Percentiles rank a stretch among this genome's conserved stretches.
These are phyloP conservation scores for Gastrodia elata DNA, from an alignment of 106 monocot species.

Conservation along the genomic window DNA sequence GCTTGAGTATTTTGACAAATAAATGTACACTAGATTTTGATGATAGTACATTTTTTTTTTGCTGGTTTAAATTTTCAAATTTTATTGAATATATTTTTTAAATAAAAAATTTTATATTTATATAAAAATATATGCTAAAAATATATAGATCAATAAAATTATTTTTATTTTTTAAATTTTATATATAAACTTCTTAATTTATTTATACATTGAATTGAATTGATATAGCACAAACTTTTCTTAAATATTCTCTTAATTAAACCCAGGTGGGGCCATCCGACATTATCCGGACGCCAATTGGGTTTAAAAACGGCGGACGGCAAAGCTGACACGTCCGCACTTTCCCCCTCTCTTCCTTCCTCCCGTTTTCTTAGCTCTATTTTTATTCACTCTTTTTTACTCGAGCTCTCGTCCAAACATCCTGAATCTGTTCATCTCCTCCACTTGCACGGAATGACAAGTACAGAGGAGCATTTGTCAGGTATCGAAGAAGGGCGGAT, in stretches of 20 bases:
- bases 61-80: too few species aligned
- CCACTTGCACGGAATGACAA: conserved; percentile 1
- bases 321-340: conserved; percentile 4
- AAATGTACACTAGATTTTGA: too few species aligned
- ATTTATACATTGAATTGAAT: too few species aligned
- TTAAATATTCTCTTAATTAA: conserved; percentile 4
- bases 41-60: too few species aligned
- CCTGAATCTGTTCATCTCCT: not conserved
- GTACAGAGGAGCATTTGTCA: not conserved
- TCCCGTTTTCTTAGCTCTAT: conserved; percentile 2
- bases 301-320: not conserved
- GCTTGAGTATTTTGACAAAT: too few species aligned
- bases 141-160: too few species aligned
- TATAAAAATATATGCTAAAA: too few species aligned
- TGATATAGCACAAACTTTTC: too few species aligned
- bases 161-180: too few species aligned
- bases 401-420: conserved; percentile 5
- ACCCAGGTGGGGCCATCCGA: not conserved
- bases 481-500: not conserved
- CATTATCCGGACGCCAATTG: not conserved
- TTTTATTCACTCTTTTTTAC: not conserved
- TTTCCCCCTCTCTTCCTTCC: not conserved
- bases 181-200: too few species aligned
- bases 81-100: too few species aligned
- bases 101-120: too few species aligned